Evolutionary conservation across 1,139 yeast species (phyloP).

Genomic region (Torulaspora pretoriensis): DNA sequence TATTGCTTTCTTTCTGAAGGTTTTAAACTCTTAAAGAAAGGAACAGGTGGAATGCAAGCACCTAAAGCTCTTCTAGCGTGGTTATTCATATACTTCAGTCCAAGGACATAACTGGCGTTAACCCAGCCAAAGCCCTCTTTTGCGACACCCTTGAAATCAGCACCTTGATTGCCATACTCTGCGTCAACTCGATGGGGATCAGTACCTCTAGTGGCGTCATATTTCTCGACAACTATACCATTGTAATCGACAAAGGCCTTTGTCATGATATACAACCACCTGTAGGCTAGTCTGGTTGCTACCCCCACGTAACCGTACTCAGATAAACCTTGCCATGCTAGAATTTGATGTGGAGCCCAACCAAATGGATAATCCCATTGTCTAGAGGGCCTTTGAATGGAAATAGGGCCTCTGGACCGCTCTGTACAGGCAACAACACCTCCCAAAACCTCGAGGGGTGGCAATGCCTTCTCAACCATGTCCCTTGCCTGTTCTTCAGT

Average conservation of each 20-base stretch:
- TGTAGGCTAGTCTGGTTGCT: constrained; percentile 69
- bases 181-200: constrained; percentile 93
- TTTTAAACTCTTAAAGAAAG: constrained; percentile 54
- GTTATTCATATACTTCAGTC: constrained; percentile 62
- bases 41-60: constrained; percentile 73
- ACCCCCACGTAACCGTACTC: constrained; percentile 68
- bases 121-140: constrained; percentile 98
- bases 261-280: constrained; percentile 90
- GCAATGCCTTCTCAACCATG: constrained; percentile 57
- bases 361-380: constrained; percentile 99
- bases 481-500: constrained; percentile 66
- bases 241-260: constrained; percentile 89
- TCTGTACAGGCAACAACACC: constrained; percentile 87
- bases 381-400: constrained; percentile 71
- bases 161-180: constrained; percentile 96
- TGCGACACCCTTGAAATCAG: constrained; percentile 88
- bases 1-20: constrained; percentile 43
- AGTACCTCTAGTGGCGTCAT: constrained; percentile 77
- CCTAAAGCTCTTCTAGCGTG: constrained; percentile 78
- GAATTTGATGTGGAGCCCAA: constrained; percentile 98
- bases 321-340: constrained; percentile 84
- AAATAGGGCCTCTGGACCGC: constrained; percentile 67
- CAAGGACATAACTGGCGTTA: constrained; percentile 77
- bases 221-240: constrained; percentile 95
- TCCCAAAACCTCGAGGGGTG: constrained; percentile 77